Base-by-base conservation (phyloP, 371 early-diverging fungal genomes). In the Enterospora canceri region DNA sequence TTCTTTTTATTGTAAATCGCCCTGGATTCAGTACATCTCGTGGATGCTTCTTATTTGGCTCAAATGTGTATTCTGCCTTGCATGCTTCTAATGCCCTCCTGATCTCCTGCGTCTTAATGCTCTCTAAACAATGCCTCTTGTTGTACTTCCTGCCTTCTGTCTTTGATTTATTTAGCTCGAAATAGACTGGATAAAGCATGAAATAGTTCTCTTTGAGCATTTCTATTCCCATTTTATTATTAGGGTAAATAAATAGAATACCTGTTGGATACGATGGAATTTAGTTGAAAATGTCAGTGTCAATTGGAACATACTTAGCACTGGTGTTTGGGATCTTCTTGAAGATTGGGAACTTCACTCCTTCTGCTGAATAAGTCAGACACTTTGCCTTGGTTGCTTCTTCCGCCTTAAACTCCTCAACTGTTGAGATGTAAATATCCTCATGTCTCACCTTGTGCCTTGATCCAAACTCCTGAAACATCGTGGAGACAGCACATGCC, bases 401-500 rank as follows among this genome's bases (percentile, higher is more conserved):
- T 15, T 70, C 65, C 3, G 61, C 59, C 35, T 30, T 32, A 35
- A 78, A 35, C 55, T 73, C 67, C 16, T 72, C 67, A 55, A 80
- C 67, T 21, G 59, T 49, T 56, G 79, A 66, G 48, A 80, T 75
- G 58, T 58, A 59, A 54, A 80, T 67, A 15, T 54, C 63, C 35
- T 60, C 53, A 34, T 58, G 58, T 35, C 65, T 73, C 23, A 70
- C 70, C 55, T 68, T 73, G 61, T 79, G 77, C 56, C 71, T 70
- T 2, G 65, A 53, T 28, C 71, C 74, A 30, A 79, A 61, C 48
- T 80, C 79, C 30, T 49, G 46, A 53, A 55, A 57, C 30, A 71
- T 80, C 81, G 74, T 80, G 84, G 84, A 86, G 50, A 98, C 94
- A 64, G 96, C 98, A 71, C 86, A 91, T 54, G 83, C 82, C 79